Evolutionary conservation across 2,329 filamentous ascomycete genomes (phyloP), one percentile per base, ranked within the genome.

Genomic region (Colletotrichum aenigma): DNA sequence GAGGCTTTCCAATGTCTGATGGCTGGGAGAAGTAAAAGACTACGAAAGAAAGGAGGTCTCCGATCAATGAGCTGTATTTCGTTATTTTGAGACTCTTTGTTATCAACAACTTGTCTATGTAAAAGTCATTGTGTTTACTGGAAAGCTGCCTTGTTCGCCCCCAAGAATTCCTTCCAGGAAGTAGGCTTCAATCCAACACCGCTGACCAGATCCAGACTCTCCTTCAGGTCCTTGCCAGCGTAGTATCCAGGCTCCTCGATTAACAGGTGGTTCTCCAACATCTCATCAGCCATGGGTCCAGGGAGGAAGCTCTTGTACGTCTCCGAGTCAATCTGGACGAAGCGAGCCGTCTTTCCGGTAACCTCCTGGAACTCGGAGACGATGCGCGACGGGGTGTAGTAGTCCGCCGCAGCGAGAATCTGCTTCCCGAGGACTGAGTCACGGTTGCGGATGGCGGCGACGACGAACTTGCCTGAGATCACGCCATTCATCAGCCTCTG

Each of bases 291-390:
- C 15, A 80, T 69, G 21, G 58, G 64, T 1, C 72, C 77, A 5
- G 80, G 77, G 21, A 81, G 55, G 74, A 79, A 80, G 4, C 78
- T 72, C 67, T 79, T 80, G 68, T 79, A 82, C n/a, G 77, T 76
- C 12, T 79, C 78, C 0, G 73, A 56, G 16, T 77, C 71, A 15
- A 81, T 16, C 26, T 78, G 68, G 7, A 77, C 30, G 26, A 69
- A 77, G 6, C 52, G 34, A 2, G 62, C 76, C 18, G 64, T 68
- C 48, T 70, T 73, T 0, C 74, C 66, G 6, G 75, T 74, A 7
- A 75, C 71, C 26, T 74, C 69, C 4, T 70, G 24, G 21, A 79
- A 78, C 28, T 77, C 77, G 18, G 62, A 55, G 4, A 79, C 36
- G 28, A 78, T 72, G 7, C 67, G 74, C 1, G 65, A 18, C 1